Conservation (phyloP, 345 rosid species). For the Sapria himalayana region DNA sequence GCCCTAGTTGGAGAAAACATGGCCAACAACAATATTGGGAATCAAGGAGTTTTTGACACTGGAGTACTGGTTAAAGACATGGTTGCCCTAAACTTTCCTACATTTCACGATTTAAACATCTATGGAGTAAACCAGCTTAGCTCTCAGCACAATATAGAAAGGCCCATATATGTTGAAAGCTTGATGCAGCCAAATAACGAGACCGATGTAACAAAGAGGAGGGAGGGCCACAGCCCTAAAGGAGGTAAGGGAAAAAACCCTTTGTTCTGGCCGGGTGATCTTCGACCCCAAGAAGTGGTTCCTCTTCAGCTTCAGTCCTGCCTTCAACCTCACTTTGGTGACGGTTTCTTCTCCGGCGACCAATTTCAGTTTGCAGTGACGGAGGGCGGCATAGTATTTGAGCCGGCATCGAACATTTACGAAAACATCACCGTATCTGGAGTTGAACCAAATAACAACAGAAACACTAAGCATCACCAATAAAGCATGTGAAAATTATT, state of each 20-base stretch:
- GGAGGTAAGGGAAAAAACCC: slow-evolving; percentile 44
- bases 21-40: slow-evolving; percentile 30
- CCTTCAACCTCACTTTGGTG: slow-evolving; percentile 23
- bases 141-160: slow-evolving; percentile 44
- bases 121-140: slow-evolving; percentile 36
- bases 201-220: slow-evolving; percentile 43
- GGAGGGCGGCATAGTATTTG: slow-evolving; percentile 25
- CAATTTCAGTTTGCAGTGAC: slow-evolving; percentile 35
- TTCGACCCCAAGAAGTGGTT: slow-evolving; percentile 33
- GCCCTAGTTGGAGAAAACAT: slow-evolving; percentile 63
- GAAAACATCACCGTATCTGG: too few species aligned
- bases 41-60: slow-evolving; percentile 23
- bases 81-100: slow-evolving; percentile 44
- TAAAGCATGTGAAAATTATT: too few species aligned
- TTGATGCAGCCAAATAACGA: slow-evolving; percentile 20
- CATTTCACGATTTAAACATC: slow-evolving; percentile 84
- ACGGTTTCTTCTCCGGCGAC: slow-evolving; percentile 16
- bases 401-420: slow-evolving; percentile 51
- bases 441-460: too few species aligned
- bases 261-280: slow-evolving; percentile 69
- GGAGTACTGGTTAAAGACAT: slow-evolving; percentile 22
- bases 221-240: slow-evolving; percentile 25
- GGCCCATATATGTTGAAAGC: slow-evolving; percentile 25
- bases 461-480: too few species aligned
- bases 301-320: slow-evolving; percentile 14